These are phyloP conservation scores for Oryza coarctata DNA, from an alignment of 176 grass and related monocot genomes.

Conservation along the genomic window DNA sequence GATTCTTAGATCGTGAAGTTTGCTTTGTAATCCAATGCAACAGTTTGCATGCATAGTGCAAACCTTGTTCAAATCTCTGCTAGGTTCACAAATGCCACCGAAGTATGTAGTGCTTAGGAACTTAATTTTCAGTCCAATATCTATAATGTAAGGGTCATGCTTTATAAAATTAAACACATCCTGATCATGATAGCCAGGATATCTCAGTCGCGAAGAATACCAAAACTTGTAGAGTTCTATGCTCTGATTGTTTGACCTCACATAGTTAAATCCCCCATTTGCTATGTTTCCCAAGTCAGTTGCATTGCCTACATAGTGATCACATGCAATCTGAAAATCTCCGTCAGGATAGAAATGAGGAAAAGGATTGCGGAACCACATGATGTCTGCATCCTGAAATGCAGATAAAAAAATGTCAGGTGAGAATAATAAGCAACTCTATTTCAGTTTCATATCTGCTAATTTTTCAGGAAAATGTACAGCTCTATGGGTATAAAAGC, in stretches of 20 bases:
- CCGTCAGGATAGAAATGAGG: constrained; percentile 59
- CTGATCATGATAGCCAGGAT: constrained; percentile 77
- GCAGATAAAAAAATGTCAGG: constrained; percentile 32
- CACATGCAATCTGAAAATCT: constrained; percentile 78
- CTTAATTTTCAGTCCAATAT: constrained; percentile 68
- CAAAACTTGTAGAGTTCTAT: constrained; percentile 85
- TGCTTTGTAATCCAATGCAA: constrained; percentile 70
- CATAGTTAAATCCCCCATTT: constrained; percentile 84
- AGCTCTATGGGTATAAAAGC: constrained; percentile 10
- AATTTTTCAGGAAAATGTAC: neutral
- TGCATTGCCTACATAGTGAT: constrained; percentile 67
- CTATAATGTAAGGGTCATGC: constrained; percentile 42
- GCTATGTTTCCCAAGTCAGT: constrained; percentile 66
- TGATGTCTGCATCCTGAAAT: constrained; percentile 80
- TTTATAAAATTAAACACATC: constrained; percentile 81
- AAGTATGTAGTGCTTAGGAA: constrained; percentile 77
- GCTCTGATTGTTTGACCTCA: constrained; percentile 68
- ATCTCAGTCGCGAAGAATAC: constrained; percentile 59
- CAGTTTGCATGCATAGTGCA: constrained; percentile 83
- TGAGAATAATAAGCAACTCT: neutral
- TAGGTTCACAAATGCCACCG: constrained; percentile 73
- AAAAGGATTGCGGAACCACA: constrained; percentile 85
- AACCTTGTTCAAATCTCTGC: constrained; percentile 63
- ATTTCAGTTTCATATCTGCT: constrained; percentile 10
- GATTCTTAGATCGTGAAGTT: constrained; percentile 67